Evolutionary conservation across 1,284 basidiomycete species (phyloP).

Genomic region (Pascua sp.): DNA sequence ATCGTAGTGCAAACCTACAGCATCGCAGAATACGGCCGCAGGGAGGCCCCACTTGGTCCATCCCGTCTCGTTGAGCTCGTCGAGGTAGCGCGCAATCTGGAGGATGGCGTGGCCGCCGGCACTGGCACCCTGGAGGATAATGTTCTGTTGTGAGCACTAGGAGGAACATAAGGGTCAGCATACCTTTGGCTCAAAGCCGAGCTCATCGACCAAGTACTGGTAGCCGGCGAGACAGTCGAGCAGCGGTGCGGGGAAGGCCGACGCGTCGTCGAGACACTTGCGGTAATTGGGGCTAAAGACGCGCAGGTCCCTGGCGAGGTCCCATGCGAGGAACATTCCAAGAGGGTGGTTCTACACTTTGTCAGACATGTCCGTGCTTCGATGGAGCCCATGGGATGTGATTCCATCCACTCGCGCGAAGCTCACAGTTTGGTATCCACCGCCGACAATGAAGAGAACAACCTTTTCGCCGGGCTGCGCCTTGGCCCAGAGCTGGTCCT

Average conservation of each 20-base stretch:
- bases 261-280: constrained; percentile 10
- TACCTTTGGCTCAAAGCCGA: constrained; percentile 16
- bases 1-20: not conserved
- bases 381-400: not conserved
- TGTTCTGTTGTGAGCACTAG: constrained; percentile 6
- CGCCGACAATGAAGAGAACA: constrained; percentile 15
- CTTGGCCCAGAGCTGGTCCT: constrained; percentile 6
- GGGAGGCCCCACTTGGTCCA: constrained; percentile 8
- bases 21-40: constrained; percentile 4
- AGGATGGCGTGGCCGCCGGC: constrained; percentile 12
- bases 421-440: constrained; percentile 7
- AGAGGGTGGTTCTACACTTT: too few species aligned
- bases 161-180: not conserved
- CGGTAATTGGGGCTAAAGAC: constrained; percentile 13
- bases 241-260: constrained; percentile 10
- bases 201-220: constrained; percentile 12
- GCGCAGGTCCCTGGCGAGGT: not conserved
- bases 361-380: too few species aligned
- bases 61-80: constrained; percentile 6
- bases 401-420: too few species aligned
- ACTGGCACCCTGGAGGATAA: constrained; percentile 12
- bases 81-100: constrained; percentile 14
- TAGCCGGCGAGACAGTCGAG: constrained; percentile 14
- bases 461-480: constrained; percentile 11
- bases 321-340: not conserved